Evolutionary conservation across 805 yeast genomes (phyloP).

Genomic region (Candida namnaoensis): DNA sequence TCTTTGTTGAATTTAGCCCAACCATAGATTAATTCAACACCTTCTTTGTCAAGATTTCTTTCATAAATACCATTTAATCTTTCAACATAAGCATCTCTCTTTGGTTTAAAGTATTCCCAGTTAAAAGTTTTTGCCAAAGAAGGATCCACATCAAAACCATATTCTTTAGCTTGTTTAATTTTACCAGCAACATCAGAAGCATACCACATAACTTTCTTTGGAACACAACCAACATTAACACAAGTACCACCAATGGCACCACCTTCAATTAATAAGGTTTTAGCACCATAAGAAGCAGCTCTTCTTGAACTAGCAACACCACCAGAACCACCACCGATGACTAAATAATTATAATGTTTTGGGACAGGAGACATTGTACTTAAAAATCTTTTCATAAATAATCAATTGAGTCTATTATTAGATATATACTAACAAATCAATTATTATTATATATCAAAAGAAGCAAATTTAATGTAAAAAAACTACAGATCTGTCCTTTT

Average conservation of each 20-base stretch:
- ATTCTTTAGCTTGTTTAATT: constrained; percentile 66
- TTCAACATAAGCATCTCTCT: constrained; percentile 85
- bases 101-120: constrained; percentile 75
- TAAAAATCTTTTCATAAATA: background rate
- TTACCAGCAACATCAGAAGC: constrained; percentile 85
- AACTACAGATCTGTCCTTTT: too few relatives aligned
- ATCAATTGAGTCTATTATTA: too few relatives aligned
- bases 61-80: constrained; percentile 92
- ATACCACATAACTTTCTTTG: constrained; percentile 98
- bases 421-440: too few relatives aligned
- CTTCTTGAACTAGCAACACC: constrained; percentile 98
- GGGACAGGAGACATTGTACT: constrained; percentile 42
- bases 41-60: constrained; percentile 78
- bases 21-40: constrained; percentile 81
- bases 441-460: too few relatives aligned
- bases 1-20: constrained; percentile 68
- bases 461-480: too few relatives aligned
- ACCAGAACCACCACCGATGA: constrained; percentile 98
- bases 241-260: constrained; percentile 93
- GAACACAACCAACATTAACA: constrained; percentile 99
- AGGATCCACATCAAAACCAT: constrained; percentile 64
- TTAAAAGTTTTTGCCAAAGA: constrained; percentile 55
- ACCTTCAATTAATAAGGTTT: constrained; percentile 74
- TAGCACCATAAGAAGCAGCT: constrained; percentile 91
- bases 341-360: constrained; percentile 78